Evolutionary conservation across 495 filamentous ascomycete genomes (phyloP).

Genomic region (Viridothelium virens): DNA sequence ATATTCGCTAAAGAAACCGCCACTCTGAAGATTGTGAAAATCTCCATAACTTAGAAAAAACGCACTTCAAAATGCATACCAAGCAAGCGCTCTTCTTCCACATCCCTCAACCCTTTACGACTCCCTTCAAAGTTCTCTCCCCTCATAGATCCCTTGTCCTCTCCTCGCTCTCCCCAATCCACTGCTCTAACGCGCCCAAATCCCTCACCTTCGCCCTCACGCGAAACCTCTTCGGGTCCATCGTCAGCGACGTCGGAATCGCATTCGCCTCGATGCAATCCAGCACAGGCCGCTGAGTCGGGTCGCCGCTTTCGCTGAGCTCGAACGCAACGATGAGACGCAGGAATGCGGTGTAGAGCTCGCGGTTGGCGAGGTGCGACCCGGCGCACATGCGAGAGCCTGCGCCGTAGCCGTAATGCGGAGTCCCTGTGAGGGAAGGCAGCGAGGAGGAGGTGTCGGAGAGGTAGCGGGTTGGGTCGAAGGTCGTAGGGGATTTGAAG

Average conservation of each 20-base stretch:
- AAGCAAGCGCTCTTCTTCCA: background rate
- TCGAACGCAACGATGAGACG: conserved; percentile 61
- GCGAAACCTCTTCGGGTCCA: conserved; percentile 62
- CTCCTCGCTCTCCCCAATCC: conserved; percentile 44
- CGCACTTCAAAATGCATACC: too few species aligned
- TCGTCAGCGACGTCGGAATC: conserved; percentile 56
- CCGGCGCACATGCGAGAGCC: conserved; percentile 67
- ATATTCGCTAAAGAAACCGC: too few species aligned
- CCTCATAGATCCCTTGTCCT: conserved; percentile 48
- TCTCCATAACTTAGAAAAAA: too few species aligned
- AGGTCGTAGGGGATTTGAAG: conserved; percentile 52
- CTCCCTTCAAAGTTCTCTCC: background rate
- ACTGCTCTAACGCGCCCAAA: conserved; percentile 41
- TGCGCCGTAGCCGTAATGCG: conserved; percentile 64
- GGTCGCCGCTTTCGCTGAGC: conserved; percentile 44
- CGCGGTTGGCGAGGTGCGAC: conserved; percentile 59
- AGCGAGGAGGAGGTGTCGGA: conserved; percentile 32
- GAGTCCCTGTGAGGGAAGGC: conserved; percentile 48
- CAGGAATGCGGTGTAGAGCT: conserved; percentile 60
- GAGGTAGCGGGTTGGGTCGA: conserved; percentile 61
- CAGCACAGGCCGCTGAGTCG: conserved; percentile 48
- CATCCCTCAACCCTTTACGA: background rate
- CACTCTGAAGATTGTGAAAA: too few species aligned
- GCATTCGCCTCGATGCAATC: conserved; percentile 57
- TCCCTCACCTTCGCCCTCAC: conserved; percentile 44